phyloP scores from a whole-genome alignment of 495 filamentous ascomycete genomes.

The Aspergillus wentii region DNA sequence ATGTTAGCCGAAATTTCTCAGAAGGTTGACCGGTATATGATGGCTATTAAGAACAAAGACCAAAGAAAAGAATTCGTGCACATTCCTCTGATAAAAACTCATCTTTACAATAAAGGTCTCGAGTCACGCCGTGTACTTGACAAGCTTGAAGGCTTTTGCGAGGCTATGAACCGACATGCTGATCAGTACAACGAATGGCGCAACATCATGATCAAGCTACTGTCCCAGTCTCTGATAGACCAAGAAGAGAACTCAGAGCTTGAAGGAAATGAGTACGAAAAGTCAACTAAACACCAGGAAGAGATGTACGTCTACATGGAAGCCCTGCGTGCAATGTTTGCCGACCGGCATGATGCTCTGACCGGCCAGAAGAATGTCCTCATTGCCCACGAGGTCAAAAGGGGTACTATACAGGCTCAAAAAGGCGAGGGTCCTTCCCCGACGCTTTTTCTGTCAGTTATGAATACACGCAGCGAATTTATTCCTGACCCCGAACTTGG shows the following conservation, averaged over 20 bases:
- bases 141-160: constrained; percentile 48
- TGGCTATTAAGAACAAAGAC: constrained; percentile 36
- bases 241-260: constrained; percentile 65
- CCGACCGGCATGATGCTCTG: constrained; percentile 71
- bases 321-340: constrained; percentile 65
- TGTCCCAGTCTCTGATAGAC: constrained; percentile 74
- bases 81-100: constrained; percentile 55
- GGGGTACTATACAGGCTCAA: constrained; percentile 51
- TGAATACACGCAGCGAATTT: constrained; percentile 49
- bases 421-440: constrained; percentile 69
- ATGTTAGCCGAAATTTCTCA: constrained; percentile 55
- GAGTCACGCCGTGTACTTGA: constrained; percentile 54
- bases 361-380: constrained; percentile 72
- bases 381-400: constrained; percentile 69
- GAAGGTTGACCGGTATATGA: constrained; percentile 42
- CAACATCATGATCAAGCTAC: constrained; percentile 59
- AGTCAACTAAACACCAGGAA: constrained; percentile 81
- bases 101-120: constrained; percentile 52
- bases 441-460: constrained; percentile 56
- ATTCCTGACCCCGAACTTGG: constrained; percentile 52
- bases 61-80: constrained; percentile 50
- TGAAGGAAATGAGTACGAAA: constrained; percentile 84
- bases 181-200: constrained; percentile 68
- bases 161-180: constrained; percentile 63
- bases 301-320: constrained; percentile 80